phyloP scores from a whole-genome alignment of 352 stramenopile species.

The Globisporangium viniferum region DNA sequence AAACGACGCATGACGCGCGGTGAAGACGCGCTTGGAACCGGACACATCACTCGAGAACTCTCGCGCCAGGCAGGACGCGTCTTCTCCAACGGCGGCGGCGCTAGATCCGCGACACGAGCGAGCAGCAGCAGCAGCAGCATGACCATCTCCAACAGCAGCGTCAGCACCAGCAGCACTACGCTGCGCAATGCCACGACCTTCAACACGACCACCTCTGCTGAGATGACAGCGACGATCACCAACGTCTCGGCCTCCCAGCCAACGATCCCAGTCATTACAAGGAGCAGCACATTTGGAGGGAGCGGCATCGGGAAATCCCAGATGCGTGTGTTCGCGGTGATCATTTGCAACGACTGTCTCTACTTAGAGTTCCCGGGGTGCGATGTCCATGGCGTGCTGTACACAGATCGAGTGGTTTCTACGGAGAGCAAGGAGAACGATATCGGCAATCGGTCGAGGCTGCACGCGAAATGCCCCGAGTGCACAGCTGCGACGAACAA shows the following conservation, averaged over 20 bases:
- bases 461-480: constrained; percentile 79
- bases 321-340: constrained; percentile 74
- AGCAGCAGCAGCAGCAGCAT: constrained; percentile 20
- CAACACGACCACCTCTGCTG: constrained; percentile 6
- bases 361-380: constrained; percentile 88
- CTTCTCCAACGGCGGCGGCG: neutral
- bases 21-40: constrained; percentile 2
- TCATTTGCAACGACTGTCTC: constrained; percentile 77
- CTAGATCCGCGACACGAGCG: neutral
- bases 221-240: neutral
- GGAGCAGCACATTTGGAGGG: neutral
- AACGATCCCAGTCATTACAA: neutral
- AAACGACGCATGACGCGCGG: constrained; percentile 5
- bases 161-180: constrained; percentile 7
- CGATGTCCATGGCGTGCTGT: constrained; percentile 81
- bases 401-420: constrained; percentile 54
- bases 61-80: neutral
- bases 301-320: neutral
- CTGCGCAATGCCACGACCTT: constrained; percentile 1
- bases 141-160: constrained; percentile 46
- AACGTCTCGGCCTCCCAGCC: neutral
- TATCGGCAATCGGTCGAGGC: constrained; percentile 1
- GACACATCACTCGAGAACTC: constrained; percentile 14
- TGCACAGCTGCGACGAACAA: constrained; percentile 83
- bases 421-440: constrained; percentile 12